Percentiles rank a stretch among this genome's conserved stretches.
phyloP scores from a whole-genome alignment of 176 grass and related monocot genomes.

The Zizania latifolia region DNA sequence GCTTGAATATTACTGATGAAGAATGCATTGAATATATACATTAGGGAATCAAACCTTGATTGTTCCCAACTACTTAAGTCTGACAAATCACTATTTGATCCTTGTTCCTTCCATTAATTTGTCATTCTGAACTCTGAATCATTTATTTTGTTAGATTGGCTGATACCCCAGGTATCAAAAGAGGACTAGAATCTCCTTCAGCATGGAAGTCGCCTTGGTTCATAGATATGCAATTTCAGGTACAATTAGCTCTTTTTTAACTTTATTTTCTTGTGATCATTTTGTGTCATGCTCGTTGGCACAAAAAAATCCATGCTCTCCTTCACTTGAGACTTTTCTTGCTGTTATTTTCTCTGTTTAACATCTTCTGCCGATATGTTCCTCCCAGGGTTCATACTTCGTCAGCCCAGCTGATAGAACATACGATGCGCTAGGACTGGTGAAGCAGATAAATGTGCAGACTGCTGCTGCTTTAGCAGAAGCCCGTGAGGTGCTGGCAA shows the following conservation, averaged over 20 bases:
- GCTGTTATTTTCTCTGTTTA: constrained; percentile 8
- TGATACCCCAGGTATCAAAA: constrained; percentile 85
- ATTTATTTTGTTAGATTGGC: constrained; percentile 60
- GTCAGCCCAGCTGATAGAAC: constrained; percentile 61
- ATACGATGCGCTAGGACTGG: constrained; percentile 69
- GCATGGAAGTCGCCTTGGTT: constrained; percentile 99
- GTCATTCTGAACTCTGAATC: constrained; percentile 10
- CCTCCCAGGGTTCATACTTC: constrained; percentile 61
- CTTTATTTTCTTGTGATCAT: background rate
- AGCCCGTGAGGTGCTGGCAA: constrained; percentile 63
- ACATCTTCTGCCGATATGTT: constrained; percentile 23
- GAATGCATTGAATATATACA: background rate
- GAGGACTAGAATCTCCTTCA: constrained; percentile 95
- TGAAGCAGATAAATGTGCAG: constrained; percentile 61
- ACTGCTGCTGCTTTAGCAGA: constrained; percentile 58
- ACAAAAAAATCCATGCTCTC: too few species aligned
- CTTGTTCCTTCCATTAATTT: constrained; percentile 16
- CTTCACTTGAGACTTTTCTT: background rate
- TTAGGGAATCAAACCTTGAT: background rate
- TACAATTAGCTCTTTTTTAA: constrained; percentile 4
- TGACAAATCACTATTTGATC: background rate
- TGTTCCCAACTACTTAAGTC: background rate
- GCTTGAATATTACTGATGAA: background rate
- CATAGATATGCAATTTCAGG: constrained; percentile 49
- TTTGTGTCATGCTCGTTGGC: background rate